Conservation (phyloP, 2,329 filamentous ascomycete species). For the Harringtonia aguacate region DNA sequence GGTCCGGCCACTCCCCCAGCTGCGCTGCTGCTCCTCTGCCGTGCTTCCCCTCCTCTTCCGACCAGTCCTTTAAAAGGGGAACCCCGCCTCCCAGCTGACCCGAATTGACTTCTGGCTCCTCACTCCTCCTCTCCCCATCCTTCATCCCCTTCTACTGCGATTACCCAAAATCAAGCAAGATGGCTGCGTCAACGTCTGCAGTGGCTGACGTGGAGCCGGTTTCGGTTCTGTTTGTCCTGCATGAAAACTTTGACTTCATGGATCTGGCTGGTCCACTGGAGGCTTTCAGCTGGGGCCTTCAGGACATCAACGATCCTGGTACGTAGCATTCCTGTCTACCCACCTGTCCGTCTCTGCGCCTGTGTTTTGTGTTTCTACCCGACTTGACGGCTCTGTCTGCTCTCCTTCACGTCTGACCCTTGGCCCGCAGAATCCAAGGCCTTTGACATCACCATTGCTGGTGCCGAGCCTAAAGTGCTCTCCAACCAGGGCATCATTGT, state of each 20-base stretch:
- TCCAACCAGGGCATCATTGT: slow-evolving; percentile 57
- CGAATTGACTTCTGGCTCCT: slow-evolving; percentile 3
- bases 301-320: slow-evolving; percentile 44
- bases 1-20: no score
- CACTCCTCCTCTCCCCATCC: slow-evolving; percentile 10
- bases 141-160: slow-evolving; percentile 1
- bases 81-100: background rate
- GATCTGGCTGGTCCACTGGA: slow-evolving; percentile 47
- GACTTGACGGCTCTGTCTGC: no score
- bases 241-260: slow-evolving; percentile 47
- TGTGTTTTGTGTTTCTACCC: no score
- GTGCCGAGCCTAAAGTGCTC: slow-evolving; percentile 41
- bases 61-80: background rate
- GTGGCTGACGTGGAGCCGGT: slow-evolving; percentile 45
- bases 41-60: background rate
- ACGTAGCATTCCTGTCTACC: no score
- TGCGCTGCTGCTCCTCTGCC: background rate
- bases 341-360: no score
- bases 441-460: slow-evolving; percentile 47
- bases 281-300: slow-evolving; percentile 37
- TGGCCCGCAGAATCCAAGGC: slow-evolving; percentile 46
- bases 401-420: no score
- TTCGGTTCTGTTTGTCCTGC: slow-evolving; percentile 49
- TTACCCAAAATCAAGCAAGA: slow-evolving; percentile 27
- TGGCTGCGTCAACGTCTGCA: slow-evolving; percentile 48